Evolutionary conservation across 2,329 filamentous ascomycete genomes (phyloP), one percentile per base, ranked within the genome.

Genomic region (Cercospora janseana): DNA sequence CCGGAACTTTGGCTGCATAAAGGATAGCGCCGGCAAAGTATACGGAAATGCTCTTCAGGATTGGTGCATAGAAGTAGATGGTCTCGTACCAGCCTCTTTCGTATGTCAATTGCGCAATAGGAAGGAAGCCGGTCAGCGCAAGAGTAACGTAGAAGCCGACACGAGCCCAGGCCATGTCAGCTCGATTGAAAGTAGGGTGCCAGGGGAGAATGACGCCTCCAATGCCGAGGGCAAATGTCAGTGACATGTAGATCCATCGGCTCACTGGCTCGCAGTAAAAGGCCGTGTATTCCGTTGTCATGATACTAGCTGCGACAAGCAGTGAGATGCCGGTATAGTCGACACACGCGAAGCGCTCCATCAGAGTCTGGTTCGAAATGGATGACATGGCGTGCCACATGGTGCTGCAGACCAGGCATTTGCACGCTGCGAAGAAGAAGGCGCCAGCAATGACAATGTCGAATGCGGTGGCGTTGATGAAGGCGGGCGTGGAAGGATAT

Each of bases 311-410:
- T 2, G 93, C 89, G 45, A 98, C 93, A 20, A 98, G 80, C 43
- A 98, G 77, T 1, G 91, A 95, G 60, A 98, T 98, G 48, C 93
- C 93, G 0, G 93, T 97, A 72, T 98, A 98, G 70, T 98, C 93
- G 52, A 98, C 90, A 69, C 93, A 98, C 13, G 93, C 93, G 64
- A 98, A 97, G 55, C 90, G 86, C 67, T 95, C 93, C 72, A 98
- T 86, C 32, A 95, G 81, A 15, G 83, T 82, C 63, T 95, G 85
- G 60, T 95, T 88, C 13, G 92, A 90, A 47, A 97, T 94, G 62
- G 88, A 89, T 74, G 92, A 95, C 90, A 98, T 97, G 20, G 93
- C 96, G 74, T 98, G 93, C 93, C 93, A 98, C 66, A 97, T 83
- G 57, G 86, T 92, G 55, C 87, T 94, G 82, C 93, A 98, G 66